Base-by-base conservation (phyloP, 176 grass and related monocot genomes). In the Tuctoria greenei region DNA sequence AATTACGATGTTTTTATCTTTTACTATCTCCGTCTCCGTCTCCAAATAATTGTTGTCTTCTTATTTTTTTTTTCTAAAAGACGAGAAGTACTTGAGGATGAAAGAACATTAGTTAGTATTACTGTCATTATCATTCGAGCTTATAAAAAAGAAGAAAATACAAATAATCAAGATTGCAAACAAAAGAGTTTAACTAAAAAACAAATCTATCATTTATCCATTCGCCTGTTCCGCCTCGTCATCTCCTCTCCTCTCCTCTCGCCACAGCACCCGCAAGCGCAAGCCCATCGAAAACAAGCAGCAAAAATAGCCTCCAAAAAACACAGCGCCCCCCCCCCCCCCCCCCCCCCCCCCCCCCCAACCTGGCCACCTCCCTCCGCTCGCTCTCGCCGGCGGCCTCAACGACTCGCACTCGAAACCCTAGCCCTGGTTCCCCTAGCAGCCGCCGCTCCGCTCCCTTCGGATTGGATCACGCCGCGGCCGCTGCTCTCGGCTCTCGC, bases 381-480 rank as follows among this genome's bases (percentile, higher is more conserved):
- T 46, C 41, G 66, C 55, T 50, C 44, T 86, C 83, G 73, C 69
- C 89, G 80, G 64, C 66, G 81, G 75, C 77, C 75, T 66, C 71
- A 39, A 52, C 74, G 74, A 25, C 25, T 26, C 68, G 13, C 41
- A 35, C 73, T 65, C 83, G 47, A 93, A 94, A 88, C 91, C 91
- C 82, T 94, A 87, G 82, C 72, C n/a, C 61, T 52, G 13, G 6
- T 24, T 10, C 50, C 44, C 56, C 4, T 50, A 10, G 47, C 35
- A 20, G 44, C 84, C 37, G 39, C 44, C 45, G 13, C 23, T 63
- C 56, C 69, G 71, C 40, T 16, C 55, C 44, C 7, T 38, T 43
- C 40, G 21, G 9, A 37, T 59, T 28, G 74, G 61, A 66, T 77
- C 74, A 61, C 74, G 31, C 75, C 60, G n/a, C 58, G 26, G 34